Evolutionary conservation across 2,329 filamentous ascomycete genomes (phyloP).

Genomic region (Penicillium occitanis): DNA sequence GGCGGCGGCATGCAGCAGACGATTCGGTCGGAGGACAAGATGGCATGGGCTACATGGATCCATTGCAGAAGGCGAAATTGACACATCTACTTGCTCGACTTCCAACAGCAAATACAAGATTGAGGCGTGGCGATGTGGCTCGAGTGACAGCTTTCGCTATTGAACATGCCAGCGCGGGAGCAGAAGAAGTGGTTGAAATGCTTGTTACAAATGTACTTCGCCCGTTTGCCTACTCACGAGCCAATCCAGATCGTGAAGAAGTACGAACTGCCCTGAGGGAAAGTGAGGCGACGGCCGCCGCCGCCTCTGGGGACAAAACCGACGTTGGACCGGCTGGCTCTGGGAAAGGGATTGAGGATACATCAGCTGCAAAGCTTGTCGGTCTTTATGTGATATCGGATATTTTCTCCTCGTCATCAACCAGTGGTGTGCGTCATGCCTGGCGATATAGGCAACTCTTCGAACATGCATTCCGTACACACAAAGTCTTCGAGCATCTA

Average conservation of each 20-base stretch:
- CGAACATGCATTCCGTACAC: slow-evolving; percentile 66
- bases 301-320: slow-evolving; percentile 33
- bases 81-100: slow-evolving; percentile 79
- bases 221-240: slow-evolving; percentile 71
- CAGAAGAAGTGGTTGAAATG: slow-evolving; percentile 88
- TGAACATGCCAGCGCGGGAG: slow-evolving; percentile 77
- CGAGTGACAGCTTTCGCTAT: slow-evolving; percentile 86
- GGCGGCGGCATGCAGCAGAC: slow-evolving; percentile 46
- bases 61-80: slow-evolving; percentile 79
- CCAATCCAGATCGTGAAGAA: slow-evolving; percentile 56
- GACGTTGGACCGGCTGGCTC: slow-evolving; percentile 37
- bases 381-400: slow-evolving; percentile 79
- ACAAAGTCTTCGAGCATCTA: slow-evolving; percentile 71
- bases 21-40: slow-evolving; percentile 40
- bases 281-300: slow-evolving; percentile 34
- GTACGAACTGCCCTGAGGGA: slow-evolving; percentile 28
- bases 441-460: slow-evolving; percentile 85
- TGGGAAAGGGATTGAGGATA: slow-evolving; percentile 57
- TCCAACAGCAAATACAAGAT: slow-evolving; percentile 69
- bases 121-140: slow-evolving; percentile 83
- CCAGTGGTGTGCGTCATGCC: slow-evolving; percentile 74
- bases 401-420: slow-evolving; percentile 73
- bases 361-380: slow-evolving; percentile 71
- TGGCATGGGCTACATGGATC: slow-evolving; percentile 70
- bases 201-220: slow-evolving; percentile 77